These are phyloP conservation scores for Encephalitozoon romaleae DNA, from an alignment of 371 early-diverging fungal genomes.

Conservation along the genomic window DNA sequence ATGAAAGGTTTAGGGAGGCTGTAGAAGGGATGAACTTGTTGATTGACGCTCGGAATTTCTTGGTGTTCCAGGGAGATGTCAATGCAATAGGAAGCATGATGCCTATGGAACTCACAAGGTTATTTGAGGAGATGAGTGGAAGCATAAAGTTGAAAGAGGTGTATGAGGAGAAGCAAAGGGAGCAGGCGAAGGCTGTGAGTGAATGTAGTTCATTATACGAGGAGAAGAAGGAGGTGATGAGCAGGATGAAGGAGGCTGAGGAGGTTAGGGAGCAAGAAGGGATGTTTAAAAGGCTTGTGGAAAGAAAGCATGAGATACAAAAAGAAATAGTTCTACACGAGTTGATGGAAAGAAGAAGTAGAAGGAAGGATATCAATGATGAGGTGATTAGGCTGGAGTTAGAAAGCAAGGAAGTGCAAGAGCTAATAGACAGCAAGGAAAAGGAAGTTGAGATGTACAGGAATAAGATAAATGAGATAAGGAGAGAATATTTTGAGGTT, in stretches of 20 bases:
- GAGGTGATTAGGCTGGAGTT: background rate
- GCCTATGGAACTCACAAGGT: slow-evolving; percentile 75
- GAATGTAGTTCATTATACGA: slow-evolving; percentile 12
- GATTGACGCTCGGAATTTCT: slow-evolving; percentile 83
- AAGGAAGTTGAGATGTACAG: background rate
- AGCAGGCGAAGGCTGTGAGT: background rate
- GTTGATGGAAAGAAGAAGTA: background rate
- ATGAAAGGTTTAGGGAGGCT: slow-evolving; percentile 67
- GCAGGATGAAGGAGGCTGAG: slow-evolving; percentile 44
- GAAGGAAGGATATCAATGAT: background rate
- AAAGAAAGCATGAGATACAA: slow-evolving; percentile 35
- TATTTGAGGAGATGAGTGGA: slow-evolving; percentile 90
- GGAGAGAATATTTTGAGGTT: background rate
- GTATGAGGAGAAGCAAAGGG: slow-evolving; percentile 41
- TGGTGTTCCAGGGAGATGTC: slow-evolving; percentile 97
- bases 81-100: slow-evolving; percentile 87
- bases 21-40: slow-evolving; percentile 79
- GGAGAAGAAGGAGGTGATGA: slow-evolving; percentile 27
- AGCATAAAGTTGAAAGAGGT: slow-evolving; percentile 54
- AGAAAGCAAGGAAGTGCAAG: background rate
- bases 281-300: slow-evolving; percentile 21
- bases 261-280: slow-evolving; percentile 32
- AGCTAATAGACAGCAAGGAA: background rate
- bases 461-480: slow-evolving; percentile 1
- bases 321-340: slow-evolving; percentile 9